phyloP scores from a whole-genome alignment of 1,284 basidiomycete genomes.

The Paramarasmius palmivorus region DNA sequence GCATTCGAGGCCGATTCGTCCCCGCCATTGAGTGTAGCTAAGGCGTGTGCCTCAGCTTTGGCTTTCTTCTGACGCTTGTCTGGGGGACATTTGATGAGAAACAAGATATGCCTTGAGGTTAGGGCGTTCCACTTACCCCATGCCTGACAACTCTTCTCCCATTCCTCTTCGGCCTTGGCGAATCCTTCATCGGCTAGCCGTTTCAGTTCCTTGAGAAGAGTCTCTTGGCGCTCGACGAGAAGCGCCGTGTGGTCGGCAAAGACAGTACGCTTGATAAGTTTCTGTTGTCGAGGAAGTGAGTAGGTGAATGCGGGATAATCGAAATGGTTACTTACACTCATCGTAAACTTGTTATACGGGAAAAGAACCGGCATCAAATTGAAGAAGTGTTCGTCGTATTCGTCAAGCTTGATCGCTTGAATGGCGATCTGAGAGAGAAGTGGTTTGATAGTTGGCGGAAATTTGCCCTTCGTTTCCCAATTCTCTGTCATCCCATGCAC shows the following conservation, averaged over 20 bases:
- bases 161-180: conserved; percentile 68
- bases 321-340: conserved; percentile 54
- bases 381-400: conserved; percentile 93
- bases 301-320: conserved; percentile 7
- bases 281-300: conserved; percentile 43
- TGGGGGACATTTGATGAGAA: conserved; percentile 23
- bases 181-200: conserved; percentile 64
- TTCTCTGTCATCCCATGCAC: conserved; percentile 39
- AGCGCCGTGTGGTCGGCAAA: conserved; percentile 68
- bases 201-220: conserved; percentile 59
- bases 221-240: conserved; percentile 63
- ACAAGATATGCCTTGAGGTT: conserved; percentile 2
- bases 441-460: conserved; percentile 82
- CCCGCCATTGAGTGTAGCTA: conserved; percentile 21
- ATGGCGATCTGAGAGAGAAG: conserved; percentile 71
- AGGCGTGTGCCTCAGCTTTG: conserved; percentile 31
- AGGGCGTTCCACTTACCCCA: conserved; percentile 53
- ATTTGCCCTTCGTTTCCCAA: conserved; percentile 83
- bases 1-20: conserved; percentile 31
- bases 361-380: conserved; percentile 84
- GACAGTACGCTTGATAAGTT: conserved; percentile 81
- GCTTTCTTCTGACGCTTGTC: conserved; percentile 64
- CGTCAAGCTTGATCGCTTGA: conserved; percentile 79
- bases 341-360: conserved; percentile 91
- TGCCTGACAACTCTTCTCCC: conserved; percentile 60